A percentile compares a stretch with the other conserved stretches of the same genome.
Evolutionary conservation across 495 filamentous ascomycete species (phyloP).

Genomic region (Friedmanniomyces simplex): DNA sequence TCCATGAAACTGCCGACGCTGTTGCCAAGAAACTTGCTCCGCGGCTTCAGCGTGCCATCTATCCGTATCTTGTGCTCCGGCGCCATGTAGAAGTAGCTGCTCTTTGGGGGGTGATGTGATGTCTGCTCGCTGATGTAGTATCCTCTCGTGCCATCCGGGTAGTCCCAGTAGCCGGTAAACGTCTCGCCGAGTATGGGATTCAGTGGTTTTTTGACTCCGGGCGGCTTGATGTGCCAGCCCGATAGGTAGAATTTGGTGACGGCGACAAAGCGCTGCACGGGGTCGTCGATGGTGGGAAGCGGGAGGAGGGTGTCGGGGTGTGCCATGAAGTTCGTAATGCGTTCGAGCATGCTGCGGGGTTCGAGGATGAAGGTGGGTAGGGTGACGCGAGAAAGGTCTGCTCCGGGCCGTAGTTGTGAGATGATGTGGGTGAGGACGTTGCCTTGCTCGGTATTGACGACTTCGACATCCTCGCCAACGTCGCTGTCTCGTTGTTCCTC

Average conservation of each 20-base stretch:
- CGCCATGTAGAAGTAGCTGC: conserved; percentile 98
- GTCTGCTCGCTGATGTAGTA: conserved; percentile 98
- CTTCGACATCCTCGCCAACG: conserved; percentile 61
- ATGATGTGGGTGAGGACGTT: conserved; percentile 90
- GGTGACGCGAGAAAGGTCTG: conserved; percentile 87
- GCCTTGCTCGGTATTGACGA: conserved; percentile 67
- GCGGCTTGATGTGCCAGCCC: conserved; percentile 97
- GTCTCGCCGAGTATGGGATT: conserved; percentile 95
- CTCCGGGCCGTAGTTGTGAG: conserved; percentile 87
- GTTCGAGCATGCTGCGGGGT: conserved; percentile 92
- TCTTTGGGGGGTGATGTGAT: conserved; percentile 96
- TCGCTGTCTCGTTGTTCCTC: conserved; percentile 36
- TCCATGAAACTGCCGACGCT: conserved; percentile 99
- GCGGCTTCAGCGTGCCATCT: conserved; percentile 91
- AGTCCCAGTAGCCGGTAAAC: conserved; percentile 93
- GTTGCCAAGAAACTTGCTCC: conserved; percentile 92
- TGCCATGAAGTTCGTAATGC: conserved; percentile 99
- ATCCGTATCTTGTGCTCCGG: conserved; percentile 91
- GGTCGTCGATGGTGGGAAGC: conserved; percentile 80
- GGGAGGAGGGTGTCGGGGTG: conserved; percentile 91
- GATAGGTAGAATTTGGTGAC: conserved; percentile 97
- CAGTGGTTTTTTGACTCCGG: conserved; percentile 95
- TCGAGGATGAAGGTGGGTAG: conserved; percentile 97
- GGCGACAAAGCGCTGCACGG: conserved; percentile 78
- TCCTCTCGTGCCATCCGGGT: conserved; percentile 70